Conservation (phyloP, 176 grass and related monocot species). For the Avena sativa region DNA sequence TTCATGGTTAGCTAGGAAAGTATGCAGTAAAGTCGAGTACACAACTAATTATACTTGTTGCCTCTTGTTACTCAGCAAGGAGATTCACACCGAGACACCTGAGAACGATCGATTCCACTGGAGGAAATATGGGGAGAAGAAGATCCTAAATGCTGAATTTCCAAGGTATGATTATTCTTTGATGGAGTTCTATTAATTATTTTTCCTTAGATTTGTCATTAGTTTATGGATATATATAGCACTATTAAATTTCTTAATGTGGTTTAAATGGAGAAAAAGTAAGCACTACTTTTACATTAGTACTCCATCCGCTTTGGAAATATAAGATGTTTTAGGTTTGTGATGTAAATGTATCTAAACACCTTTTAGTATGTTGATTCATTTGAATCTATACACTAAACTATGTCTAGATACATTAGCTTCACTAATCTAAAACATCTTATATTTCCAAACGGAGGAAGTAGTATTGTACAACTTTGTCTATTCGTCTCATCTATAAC, state of each 20-base stretch:
- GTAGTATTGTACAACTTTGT: not conserved
- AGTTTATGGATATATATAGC: not conserved
- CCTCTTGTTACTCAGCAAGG: conserved; percentile 30
- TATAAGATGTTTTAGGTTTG: too few species aligned
- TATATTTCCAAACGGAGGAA: not conserved
- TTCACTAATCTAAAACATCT: too few species aligned
- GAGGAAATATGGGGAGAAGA: conserved; percentile 69
- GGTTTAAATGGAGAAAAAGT: not conserved
- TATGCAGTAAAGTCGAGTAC: not conserved
- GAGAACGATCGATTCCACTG: conserved; percentile 55
- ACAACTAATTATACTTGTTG: not conserved
- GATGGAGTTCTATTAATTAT: not conserved
- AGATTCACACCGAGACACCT: conserved; percentile 34
- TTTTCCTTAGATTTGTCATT: not conserved
- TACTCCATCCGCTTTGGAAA: too few species aligned
- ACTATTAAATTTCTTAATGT: not conserved
- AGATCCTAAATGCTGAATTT: conserved; percentile 40
- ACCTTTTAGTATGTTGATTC: too few species aligned
- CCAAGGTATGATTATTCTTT: conserved; percentile 42
- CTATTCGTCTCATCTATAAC: not conserved
- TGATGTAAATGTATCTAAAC: too few species aligned
- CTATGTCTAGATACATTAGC: too few species aligned
- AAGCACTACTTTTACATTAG: not conserved
- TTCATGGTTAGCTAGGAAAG: conserved; percentile 32
- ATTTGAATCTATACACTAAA: too few species aligned